Evolutionary conservation across 192 early-diverging fungal genomes (phyloP).

Genomic region (Backusella liffmaniae): DNA sequence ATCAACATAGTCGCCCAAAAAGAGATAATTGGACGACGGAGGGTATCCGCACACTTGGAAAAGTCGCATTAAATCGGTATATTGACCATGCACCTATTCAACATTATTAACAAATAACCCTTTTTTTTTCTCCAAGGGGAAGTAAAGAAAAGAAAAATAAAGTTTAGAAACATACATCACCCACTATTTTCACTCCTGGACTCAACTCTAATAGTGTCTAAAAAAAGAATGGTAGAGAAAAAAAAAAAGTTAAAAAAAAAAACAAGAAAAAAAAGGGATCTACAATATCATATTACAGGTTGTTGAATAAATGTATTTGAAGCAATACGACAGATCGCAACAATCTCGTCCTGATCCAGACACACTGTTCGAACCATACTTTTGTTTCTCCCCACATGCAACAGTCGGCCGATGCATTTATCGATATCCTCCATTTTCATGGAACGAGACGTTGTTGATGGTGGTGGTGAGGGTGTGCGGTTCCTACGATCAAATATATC

Average conservation of each 20-base stretch:
- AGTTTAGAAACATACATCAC: slow-evolving; percentile 11
- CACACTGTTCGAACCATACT: slow-evolving; percentile 66
- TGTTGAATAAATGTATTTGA: slow-evolving; percentile 89
- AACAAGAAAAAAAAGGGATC: neutral
- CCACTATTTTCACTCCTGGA: slow-evolving; percentile 13
- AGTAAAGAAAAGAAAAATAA: neutral
- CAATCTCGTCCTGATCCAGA: slow-evolving; percentile 83
- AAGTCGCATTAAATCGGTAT: slow-evolving; percentile 84
- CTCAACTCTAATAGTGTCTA: slow-evolving; percentile 13
- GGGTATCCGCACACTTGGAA: slow-evolving; percentile 95
- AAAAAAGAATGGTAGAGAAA: neutral
- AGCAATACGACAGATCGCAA: slow-evolving; percentile 80
- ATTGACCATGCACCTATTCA: slow-evolving; percentile 78
- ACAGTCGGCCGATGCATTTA: slow-evolving; percentile 22
- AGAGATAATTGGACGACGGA: slow-evolving; percentile 87
- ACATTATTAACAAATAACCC: too few relatives aligned
- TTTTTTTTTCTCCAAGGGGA: neutral
- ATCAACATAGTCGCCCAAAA: slow-evolving; percentile 97
- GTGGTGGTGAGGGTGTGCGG: neutral
- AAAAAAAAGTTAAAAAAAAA: neutral
- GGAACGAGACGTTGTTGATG: neutral
- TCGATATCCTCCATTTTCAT: slow-evolving; percentile 19
- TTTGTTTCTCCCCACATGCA: slow-evolving; percentile 7
- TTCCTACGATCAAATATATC: neutral
- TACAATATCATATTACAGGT: slow-evolving; percentile 41